Conservation (phyloP, 164 flowering plant genomes). For the Chimonanthus salicifolius region DNA sequence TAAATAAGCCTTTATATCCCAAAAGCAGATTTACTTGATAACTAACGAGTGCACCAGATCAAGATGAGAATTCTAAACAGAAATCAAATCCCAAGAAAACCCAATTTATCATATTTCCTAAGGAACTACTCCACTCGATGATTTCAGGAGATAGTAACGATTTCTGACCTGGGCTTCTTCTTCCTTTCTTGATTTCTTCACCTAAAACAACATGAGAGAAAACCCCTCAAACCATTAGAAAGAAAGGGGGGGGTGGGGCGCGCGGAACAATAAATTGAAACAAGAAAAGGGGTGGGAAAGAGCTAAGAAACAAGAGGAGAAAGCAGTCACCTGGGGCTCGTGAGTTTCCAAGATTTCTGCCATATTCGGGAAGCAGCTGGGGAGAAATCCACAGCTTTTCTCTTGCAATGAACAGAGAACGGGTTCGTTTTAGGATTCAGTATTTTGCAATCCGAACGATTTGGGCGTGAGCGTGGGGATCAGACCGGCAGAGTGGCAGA, state of each 20-base stretch:
- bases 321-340: neutral
- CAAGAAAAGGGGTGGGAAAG: neutral
- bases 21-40: neutral
- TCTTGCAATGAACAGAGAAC: neutral
- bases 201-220: neutral
- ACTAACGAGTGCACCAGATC: neutral
- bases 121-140: neutral
- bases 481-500: too few relatives aligned
- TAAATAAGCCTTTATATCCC: neutral
- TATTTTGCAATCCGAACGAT: too few relatives aligned
- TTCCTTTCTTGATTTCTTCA: neutral
- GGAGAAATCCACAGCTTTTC: neutral
- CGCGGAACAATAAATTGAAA: too few relatives aligned
- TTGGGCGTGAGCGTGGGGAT: too few relatives aligned
- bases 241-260: neutral
- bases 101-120: neutral
- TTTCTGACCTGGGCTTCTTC: neutral
- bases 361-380: neutral
- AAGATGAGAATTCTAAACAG: neutral
- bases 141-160: neutral
- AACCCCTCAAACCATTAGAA: neutral
- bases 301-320: neutral
- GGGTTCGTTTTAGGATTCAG: too few relatives aligned
- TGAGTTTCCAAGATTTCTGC: neutral
- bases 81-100: neutral